These are phyloP conservation scores for Oemleria cerasiformis DNA, from an alignment of 306 rosid species.

Conservation along the genomic window DNA sequence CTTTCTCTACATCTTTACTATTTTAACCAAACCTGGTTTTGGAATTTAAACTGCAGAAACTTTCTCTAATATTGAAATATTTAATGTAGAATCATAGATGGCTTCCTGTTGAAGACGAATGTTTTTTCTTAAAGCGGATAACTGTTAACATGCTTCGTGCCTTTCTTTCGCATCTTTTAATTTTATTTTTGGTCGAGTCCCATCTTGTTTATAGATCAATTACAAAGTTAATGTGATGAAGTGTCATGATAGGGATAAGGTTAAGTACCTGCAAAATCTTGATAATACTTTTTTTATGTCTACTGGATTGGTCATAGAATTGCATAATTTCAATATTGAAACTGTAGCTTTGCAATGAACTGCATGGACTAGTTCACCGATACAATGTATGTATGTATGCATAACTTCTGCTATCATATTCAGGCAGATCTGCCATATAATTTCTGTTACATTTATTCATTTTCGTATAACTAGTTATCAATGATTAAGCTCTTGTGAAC, in stretches of 20 bases:
- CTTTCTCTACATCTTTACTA: neutral
- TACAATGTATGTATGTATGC: neutral
- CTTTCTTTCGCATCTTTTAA: no score
- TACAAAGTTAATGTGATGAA: neutral
- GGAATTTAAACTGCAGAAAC: neutral
- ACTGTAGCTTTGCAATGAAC: constrained; percentile 4
- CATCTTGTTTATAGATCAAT: neutral
- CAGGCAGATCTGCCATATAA: neutral
- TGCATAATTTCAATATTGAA: no score
- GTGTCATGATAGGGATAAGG: neutral
- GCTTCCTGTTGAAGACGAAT: no score
- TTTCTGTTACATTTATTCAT: no score
- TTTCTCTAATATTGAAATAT: no score
- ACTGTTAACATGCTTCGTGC: no score
- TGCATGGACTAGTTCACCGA: neutral
- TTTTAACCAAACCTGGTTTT: constrained; percentile 2
- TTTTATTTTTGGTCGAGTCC: no score
- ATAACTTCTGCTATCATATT: neutral
- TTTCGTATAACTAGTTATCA: neutral
- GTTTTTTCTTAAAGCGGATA: no score
- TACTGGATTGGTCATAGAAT: no score
- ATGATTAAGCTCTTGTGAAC: neutral
- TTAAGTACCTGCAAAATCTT: neutral
- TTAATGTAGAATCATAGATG: neutral
- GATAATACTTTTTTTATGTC: neutral